Conservation (phyloP, 2,329 filamentous ascomycete species). For the Aspergillus cejpii region DNA sequence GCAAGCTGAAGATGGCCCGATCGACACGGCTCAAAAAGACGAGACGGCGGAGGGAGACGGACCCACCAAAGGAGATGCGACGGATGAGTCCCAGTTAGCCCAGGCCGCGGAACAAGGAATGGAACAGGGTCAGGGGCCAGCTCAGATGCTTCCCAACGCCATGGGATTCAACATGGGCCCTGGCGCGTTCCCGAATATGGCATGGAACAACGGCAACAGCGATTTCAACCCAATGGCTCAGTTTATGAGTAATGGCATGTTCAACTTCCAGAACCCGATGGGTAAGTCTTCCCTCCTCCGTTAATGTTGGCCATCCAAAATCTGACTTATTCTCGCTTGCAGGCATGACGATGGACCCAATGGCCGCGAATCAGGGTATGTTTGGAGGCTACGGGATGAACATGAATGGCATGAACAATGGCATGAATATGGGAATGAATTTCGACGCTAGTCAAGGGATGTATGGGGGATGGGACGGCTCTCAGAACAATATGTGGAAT, state of each 20-base stretch:
- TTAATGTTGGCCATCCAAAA: conserved; percentile 9
- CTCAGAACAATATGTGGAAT: conserved; percentile 68
- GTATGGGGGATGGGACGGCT: conserved; percentile 74
- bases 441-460: conserved; percentile 51
- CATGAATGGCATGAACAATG: conserved; percentile 75
- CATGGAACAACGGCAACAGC: conserved; percentile 51
- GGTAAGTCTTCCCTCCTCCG: conserved; percentile 53
- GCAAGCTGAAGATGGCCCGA: conserved; percentile 6
- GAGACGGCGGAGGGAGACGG: conserved; percentile 9
- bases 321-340: conserved; percentile 15
- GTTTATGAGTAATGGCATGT: conserved; percentile 45
- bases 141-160: conserved; percentile 19
- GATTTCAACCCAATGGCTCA: conserved; percentile 71
- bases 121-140: conserved; percentile 7
- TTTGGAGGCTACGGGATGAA: conserved; percentile 56
- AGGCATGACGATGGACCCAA: conserved; percentile 75
- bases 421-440: conserved; percentile 69
- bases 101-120: conserved; percentile 15
- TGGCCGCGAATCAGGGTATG: conserved; percentile 45
- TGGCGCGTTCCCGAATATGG: conserved; percentile 52
- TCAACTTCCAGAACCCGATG: conserved; percentile 75
- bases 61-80: conserved; percentile 12
- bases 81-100: conserved; percentile 6
- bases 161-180: conserved; percentile 42
- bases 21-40: conserved; percentile 7